Conservation (phyloP, 768 basidiomycete genomes). For the Boletus tomentosulus region DNA sequence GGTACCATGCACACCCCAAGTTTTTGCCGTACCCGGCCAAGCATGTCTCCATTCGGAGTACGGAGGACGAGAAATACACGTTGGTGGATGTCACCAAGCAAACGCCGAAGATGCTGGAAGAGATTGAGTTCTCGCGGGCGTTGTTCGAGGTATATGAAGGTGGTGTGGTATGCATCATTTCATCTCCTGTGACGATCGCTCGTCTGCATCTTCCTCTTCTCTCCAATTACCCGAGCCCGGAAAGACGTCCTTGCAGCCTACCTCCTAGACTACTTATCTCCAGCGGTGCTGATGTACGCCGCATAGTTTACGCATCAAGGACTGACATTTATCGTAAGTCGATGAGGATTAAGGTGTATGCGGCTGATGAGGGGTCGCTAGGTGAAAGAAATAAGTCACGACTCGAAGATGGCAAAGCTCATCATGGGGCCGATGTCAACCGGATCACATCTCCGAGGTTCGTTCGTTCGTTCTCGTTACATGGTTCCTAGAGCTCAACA, state of each 20-base stretch:
- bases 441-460: constrained; percentile 78
- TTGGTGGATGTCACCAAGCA: constrained; percentile 60
- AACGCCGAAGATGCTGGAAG: constrained; percentile 55
- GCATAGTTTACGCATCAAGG: constrained; percentile 85
- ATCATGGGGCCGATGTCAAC: constrained; percentile 72
- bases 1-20: constrained; percentile 81
- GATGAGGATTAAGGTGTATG: background rate
- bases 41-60: constrained; percentile 70
- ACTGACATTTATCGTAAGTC: constrained; percentile 65
- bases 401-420: constrained; percentile 66
- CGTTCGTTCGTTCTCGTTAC: constrained; percentile 29
- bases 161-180: constrained; percentile 56
- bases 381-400: constrained; percentile 81
- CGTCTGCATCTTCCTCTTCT: constrained; percentile 49
- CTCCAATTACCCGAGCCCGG: constrained; percentile 36
- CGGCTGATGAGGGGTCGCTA: constrained; percentile 24
- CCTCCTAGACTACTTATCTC: constrained; percentile 6
- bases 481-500: background rate
- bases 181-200: background rate
- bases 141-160: constrained; percentile 90
- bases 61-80: constrained; percentile 73
- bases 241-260: constrained; percentile 28
- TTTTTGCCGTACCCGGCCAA: constrained; percentile 74
- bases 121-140: constrained; percentile 77
- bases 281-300: constrained; percentile 4